Evolutionary conservation across 306 rosid species (phyloP).

Genomic region (Carpinus viminea): DNA sequence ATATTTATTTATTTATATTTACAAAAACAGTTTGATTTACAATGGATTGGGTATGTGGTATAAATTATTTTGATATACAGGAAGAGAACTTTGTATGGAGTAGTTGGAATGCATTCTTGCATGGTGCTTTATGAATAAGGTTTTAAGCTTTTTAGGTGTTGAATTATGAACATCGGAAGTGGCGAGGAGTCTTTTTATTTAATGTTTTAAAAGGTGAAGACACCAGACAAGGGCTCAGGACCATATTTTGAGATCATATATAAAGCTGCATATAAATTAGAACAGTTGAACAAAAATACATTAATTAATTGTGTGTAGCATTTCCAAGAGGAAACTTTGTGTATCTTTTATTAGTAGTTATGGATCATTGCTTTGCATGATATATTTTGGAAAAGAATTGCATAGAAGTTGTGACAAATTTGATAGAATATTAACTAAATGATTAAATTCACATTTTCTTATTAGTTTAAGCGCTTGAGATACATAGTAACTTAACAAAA

Average conservation of each 20-base stretch:
- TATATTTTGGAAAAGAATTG: background rate
- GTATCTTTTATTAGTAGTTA: background rate
- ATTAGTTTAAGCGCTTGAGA: no score
- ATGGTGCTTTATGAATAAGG: background rate
- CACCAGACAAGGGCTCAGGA: background rate
- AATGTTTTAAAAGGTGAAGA: background rate
- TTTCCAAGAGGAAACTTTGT: background rate
- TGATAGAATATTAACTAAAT: background rate
- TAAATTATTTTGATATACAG: background rate
- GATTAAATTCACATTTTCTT: no score
- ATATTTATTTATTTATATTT: no score
- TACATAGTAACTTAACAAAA: no score
- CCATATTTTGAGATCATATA: background rate
- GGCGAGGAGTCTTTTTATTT: background rate
- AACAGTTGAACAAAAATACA: background rate
- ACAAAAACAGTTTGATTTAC: background rate
- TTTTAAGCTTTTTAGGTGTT: background rate
- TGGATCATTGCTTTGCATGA: background rate
- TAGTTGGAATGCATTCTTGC: slow-evolving; percentile 1
- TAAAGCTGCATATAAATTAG: background rate
- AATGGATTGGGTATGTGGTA: background rate
- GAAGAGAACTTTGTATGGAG: background rate
- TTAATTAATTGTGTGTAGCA: background rate
- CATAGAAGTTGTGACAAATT: background rate
- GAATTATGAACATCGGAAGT: background rate